A percentile compares a stretch with the other conserved stretches of the same genome.
phyloP scores from a whole-genome alignment of 495 filamentous ascomycete species.

The Hypomontagnella monticulosa region DNA sequence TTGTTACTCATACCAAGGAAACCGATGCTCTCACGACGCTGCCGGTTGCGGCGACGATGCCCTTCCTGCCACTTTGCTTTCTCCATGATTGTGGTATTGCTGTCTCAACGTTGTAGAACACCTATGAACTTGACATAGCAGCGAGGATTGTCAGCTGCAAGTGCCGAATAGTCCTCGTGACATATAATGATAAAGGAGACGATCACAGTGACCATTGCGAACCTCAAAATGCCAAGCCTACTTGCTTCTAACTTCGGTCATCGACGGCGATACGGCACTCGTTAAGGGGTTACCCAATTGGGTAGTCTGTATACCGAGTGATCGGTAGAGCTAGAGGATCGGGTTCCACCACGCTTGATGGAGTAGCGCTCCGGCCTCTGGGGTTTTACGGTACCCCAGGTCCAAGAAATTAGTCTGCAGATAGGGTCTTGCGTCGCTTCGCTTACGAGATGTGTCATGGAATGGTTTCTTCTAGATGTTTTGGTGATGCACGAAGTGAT shows the following conservation, averaged over 20 bases:
- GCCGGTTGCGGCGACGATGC: constrained; percentile 5
- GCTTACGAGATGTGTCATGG: too few relatives aligned
- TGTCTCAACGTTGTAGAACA: constrained; percentile 1
- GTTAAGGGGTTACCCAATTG: constrained; percentile 16
- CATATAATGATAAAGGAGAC: neutral
- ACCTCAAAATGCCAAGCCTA: neutral
- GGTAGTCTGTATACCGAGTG: constrained; percentile 8
- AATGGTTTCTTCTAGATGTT: too few relatives aligned
- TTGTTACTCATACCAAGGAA: constrained; percentile 21
- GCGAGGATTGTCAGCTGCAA: neutral
- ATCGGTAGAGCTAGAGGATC: neutral
- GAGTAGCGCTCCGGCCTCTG: constrained; percentile 1
- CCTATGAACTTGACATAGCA: neutral
- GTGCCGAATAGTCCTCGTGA: too few relatives aligned
- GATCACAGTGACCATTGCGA: neutral
- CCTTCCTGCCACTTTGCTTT: constrained; percentile 12
- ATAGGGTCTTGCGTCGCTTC: constrained; percentile 5
- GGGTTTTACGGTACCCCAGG: neutral
- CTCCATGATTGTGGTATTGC: constrained; percentile 16
- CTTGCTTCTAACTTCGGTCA: neutral
- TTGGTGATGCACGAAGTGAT: too few relatives aligned
- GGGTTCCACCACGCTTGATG: constrained; percentile 1
- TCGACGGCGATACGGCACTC: neutral
- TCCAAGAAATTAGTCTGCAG: neutral
- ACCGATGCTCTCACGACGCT: neutral